Conservation (phyloP, 257 asterid species). For the Plantago ovata region DNA sequence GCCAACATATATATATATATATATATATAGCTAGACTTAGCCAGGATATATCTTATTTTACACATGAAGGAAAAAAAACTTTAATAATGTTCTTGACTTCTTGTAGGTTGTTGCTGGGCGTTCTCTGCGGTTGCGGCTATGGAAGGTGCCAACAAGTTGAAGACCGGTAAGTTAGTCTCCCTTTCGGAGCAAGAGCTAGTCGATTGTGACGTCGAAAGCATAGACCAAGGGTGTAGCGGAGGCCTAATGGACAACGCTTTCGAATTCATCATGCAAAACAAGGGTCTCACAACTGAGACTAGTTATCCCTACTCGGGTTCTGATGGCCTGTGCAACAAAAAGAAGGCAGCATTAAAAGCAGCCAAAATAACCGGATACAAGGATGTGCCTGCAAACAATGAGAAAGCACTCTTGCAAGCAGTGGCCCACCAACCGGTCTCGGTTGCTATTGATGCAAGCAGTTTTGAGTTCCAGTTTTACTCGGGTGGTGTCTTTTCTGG, state of each 20-base stretch:
- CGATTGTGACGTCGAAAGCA: background rate
- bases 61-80: no score
- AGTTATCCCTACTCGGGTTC: background rate
- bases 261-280: background rate
- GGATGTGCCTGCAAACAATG: conserved; percentile 33
- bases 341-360: conserved; percentile 14
- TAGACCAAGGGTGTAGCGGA: conserved; percentile 3
- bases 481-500: conserved; percentile 33
- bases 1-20: no score
- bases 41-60: background rate
- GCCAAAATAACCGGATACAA: conserved; percentile 37
- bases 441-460: conserved; percentile 33
- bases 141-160: background rate
- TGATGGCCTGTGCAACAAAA: conserved; percentile 22
- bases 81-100: background rate
- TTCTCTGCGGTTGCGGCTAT: conserved; percentile 9
- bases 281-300: conserved; percentile 1
- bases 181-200: conserved; percentile 14
- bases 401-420: conserved; percentile 33
- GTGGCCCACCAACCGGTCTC: conserved; percentile 40
- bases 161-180: background rate
- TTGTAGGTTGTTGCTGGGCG: conserved; percentile 7
- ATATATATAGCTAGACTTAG: no score
- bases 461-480: conserved; percentile 31
- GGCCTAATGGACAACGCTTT: conserved; percentile 9